A percentile compares a stretch with the other conserved stretches of the same genome.
Evolutionary conservation across 2,329 filamentous ascomycete genomes (phyloP).

Genomic region (Fusarium scirpi): DNA sequence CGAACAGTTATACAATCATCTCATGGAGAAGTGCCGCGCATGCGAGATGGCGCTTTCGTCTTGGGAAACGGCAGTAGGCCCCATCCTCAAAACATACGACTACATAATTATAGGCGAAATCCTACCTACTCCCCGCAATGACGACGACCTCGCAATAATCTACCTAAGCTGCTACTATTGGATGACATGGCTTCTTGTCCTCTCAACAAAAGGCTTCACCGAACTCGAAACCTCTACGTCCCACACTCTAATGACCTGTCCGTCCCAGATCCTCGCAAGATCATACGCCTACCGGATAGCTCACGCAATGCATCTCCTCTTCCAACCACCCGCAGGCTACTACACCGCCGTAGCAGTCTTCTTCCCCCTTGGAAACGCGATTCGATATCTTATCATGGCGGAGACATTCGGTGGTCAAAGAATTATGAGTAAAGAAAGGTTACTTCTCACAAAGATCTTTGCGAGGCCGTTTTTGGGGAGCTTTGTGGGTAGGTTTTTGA

Average conservation of each 20-base stretch:
- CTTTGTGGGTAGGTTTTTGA: constrained; percentile 16
- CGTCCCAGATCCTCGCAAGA: not conserved
- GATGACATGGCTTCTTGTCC: constrained; percentile 21
- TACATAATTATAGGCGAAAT: constrained; percentile 2
- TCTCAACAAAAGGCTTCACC: constrained; percentile 20
- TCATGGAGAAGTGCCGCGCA: not conserved
- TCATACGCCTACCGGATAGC: constrained; percentile 16
- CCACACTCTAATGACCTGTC: not conserved
- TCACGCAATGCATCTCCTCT: constrained; percentile 3
- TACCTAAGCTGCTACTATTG: constrained; percentile 26
- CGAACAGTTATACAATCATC: not conserved
- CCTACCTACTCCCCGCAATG: not conserved
- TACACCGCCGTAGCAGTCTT: constrained; percentile 8
- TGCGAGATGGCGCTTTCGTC: constrained; percentile 6
- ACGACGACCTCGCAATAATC: constrained; percentile 6
- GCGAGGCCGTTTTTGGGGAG: constrained; percentile 2
- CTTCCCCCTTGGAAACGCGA: constrained; percentile 13
- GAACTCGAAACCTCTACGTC: not conserved
- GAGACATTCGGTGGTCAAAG: not conserved
- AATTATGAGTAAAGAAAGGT: not conserved
- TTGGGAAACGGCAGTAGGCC: not conserved
- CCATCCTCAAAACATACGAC: constrained; percentile 1
- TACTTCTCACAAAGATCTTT: constrained; percentile 6
- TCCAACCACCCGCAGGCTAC: not conserved
- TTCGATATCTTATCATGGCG: constrained; percentile 21